phyloP scores from a whole-genome alignment of 768 basidiomycete genomes.

The Tephrocybe sp. region DNA sequence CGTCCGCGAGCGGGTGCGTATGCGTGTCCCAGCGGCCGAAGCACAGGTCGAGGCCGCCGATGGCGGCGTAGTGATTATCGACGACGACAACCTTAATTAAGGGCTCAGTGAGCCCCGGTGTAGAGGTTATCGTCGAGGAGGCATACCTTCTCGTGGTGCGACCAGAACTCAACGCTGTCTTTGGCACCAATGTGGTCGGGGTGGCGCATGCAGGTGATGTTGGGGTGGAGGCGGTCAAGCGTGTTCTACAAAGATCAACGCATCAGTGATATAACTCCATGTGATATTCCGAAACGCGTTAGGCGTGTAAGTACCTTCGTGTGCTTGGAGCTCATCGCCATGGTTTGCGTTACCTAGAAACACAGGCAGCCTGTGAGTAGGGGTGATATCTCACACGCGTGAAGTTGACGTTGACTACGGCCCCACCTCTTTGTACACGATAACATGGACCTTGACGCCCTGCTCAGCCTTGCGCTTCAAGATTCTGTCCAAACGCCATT shows the following conservation, averaged over 20 bases:
- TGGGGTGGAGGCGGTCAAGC: conserved; percentile 81
- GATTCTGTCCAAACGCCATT: conserved; percentile 88
- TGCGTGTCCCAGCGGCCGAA: conserved; percentile 98
- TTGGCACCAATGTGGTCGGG: conserved; percentile 88
- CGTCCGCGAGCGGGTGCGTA: conserved; percentile 88
- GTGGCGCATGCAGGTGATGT: conserved; percentile 87
- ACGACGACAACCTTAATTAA: conserved; percentile 71
- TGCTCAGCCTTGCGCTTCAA: conserved; percentile 87
- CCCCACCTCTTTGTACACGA: conserved; percentile 91
- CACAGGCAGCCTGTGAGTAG: no score
- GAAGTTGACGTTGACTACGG: no score
- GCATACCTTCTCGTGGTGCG: conserved; percentile 81
- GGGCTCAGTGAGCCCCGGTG: neutral
- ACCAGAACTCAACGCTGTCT: conserved; percentile 85
- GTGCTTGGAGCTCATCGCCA: conserved; percentile 85
- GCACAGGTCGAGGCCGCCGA: conserved; percentile 95
- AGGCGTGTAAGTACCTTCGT: no score
- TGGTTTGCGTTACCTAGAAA: conserved; percentile 79
- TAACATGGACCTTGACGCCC: conserved; percentile 88
- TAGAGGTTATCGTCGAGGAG: conserved; percentile 10
- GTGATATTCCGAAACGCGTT: neutral
- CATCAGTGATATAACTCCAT: neutral
- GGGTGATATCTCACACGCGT: no score
- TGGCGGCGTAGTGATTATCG: conserved; percentile 82
- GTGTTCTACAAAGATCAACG: conserved; percentile 46